Evolutionary conservation across 495 filamentous ascomycete species (phyloP), one percentile per base, ranked within the genome.

Genomic region (Oidiodendron maius): DNA sequence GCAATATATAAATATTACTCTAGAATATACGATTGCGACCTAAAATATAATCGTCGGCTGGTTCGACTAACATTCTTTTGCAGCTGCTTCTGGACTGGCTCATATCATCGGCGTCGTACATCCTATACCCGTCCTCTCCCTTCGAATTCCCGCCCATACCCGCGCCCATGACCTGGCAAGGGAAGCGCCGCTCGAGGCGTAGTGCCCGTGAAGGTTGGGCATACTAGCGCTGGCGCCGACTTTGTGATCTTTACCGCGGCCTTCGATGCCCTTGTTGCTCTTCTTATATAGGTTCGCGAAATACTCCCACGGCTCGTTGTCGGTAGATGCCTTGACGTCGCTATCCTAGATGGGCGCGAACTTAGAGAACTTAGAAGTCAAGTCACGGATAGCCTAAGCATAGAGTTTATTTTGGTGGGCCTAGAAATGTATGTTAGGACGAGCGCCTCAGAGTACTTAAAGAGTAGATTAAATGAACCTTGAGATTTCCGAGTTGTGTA

Each of bases 351-450:
- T 69, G 47, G 71, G 71, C 2, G 82, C 79, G 61, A 96, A 94
- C 59, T 81, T 86, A 22, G 70, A 49, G 3, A n/a, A n/a, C n/a
- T 81, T 86, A 22, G 70, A 49, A 3, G 87, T 94, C 40, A 96
- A 68, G n/a, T 76, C 66, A 30, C 76, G 75, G 22, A 97, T 73
- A 1, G 87, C 84, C 6, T 76, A 61, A 18, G 77, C 71, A 62
- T 97, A 91, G 60, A 93, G 96, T 53, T 87, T 89, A 64, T 97
- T 96, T 62, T 95, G 91, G 61, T 97, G 91, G 17, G 82, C 89
- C 89, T 96, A 51, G 13, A 23, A 20, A 23, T 11, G 20, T 46
- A 13, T 39, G 26, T 34, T 39, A 55, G 34, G 35, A 11, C 13
- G 42, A 25, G 22, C 16, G 44, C 50, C 20, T 23, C 41, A 48